Base-by-base conservation (phyloP, 2,329 filamentous ascomycete genomes). In the Ceratocystis colombiana region DNA sequence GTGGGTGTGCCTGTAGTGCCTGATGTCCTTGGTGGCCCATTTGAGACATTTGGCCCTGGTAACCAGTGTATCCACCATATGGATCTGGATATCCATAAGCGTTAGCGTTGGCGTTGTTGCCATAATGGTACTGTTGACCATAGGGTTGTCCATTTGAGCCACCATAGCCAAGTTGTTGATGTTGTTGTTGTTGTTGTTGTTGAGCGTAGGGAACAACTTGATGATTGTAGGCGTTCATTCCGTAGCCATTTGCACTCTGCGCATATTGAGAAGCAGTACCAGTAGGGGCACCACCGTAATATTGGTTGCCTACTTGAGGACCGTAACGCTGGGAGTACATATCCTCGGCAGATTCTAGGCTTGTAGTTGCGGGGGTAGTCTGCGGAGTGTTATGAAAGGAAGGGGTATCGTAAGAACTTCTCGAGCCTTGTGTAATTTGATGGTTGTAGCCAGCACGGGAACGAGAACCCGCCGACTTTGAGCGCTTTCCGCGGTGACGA, bases 291-390 rank as follows among this genome's bases (percentile, higher is more conserved):
- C 22, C 59, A n/a, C 33, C 44, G 64, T 37, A 68, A 12, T 70
- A 70, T 70, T 72, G 72, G 33, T 25, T 30, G 37, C 50, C 37
- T 22, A 50, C 50, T 48, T 68, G 67, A n/a, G 25, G 17, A n/a
- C 41, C 17, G 28, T 59, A 66, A 41, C 50, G 37, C 78, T 75
- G 77, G 71, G 71, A 74, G 69, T 77, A 75, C 72, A 81, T 86
- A n/a, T 88, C 84, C 28, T 89, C 84, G 22, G 79, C 79, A 45
- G 82, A 82, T 73, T 88, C 87, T 77, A 82, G 79, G 73, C 81
- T 88, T 77, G 84, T 82, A 66, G 83, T 78, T 70, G 80, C 48
- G 30, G 64, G 78, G 69, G 78, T 77, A 69, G 78, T 77, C 70
- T 82, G 80, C 71, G 75, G 63, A 5, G 66, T 61, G 17, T 63